Evolutionary conservation across 2,329 filamentous ascomycete species (phyloP), one percentile per base, ranked within the genome.

Genomic region (Aspergillus brunneoviolaceus): DNA sequence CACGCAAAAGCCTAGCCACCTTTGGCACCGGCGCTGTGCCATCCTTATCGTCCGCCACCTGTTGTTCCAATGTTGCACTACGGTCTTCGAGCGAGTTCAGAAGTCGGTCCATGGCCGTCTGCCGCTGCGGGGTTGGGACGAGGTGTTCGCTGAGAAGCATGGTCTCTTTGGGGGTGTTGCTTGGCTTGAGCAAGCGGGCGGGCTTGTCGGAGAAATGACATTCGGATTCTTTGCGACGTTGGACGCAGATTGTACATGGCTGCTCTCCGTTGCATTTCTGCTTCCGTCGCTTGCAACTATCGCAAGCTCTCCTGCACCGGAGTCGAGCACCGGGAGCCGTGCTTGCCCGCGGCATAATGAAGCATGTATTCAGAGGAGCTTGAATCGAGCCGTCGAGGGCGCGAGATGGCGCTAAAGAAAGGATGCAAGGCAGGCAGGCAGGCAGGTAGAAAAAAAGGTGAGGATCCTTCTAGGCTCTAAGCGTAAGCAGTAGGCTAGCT

Each of bases 221-320:
- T 73, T 71, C 76, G 56, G 70, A 73, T 67, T 70, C 76, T 64
- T 73, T 77, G 65, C 71, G 78, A 69, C 72, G 71, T 57, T 76
- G 75, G 5, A 76, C 70, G 66, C 81, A 84, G 57, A 83, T 81
- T n/a, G 75, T 76, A 61, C 82, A 84, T 48, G 82, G 82, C 52
- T 79, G 74, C 53, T 77, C 73, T 45, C 82, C 82, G 60, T 84
- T 78, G 65, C 82, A 84, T 67, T 83, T 83, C 61, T 83, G 81
- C 63, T 81, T 82, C 55, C 80, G 73, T 25, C 76, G 67, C 63
- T 79, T 81, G 71, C 79, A 81, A 52, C 75, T 77, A 58, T 79
- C 75, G 65, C 79, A 81, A 16, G 78, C 78, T 55, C 75, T 71
- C 47, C 71, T 67, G 60, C 74, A 76, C 49, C 73, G 71, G 50